Percentiles rank a stretch among this genome's conserved stretches.
Evolutionary conservation across 1,284 basidiomycete species (phyloP).

Genomic region (Ustilago crameri): DNA sequence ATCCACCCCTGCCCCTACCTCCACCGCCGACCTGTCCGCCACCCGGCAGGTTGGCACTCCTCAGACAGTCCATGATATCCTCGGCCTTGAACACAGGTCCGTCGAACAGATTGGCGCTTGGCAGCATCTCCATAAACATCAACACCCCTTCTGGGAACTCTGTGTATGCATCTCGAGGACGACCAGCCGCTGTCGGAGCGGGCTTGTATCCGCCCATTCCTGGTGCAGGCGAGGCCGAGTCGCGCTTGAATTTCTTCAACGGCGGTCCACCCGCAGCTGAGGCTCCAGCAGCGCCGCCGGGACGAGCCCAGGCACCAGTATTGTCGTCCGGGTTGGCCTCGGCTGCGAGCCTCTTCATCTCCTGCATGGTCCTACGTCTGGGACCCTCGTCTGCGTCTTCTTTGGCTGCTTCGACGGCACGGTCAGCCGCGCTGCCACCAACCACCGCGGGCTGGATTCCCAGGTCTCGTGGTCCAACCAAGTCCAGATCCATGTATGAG

Average conservation of each 20-base stretch:
- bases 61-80: constrained; percentile 55
- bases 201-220: constrained; percentile 5
- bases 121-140: constrained; percentile 55
- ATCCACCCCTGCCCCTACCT: constrained; percentile 3
- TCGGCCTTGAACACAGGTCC: constrained; percentile 53
- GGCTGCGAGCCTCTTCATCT: constrained; percentile 41
- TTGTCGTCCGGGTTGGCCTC: constrained; percentile 68
- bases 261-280: constrained; percentile 65
- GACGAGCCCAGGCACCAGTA: constrained; percentile 36
- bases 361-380: constrained; percentile 58
- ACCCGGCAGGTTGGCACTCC: constrained; percentile 44
- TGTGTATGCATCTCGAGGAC: constrained; percentile 24
- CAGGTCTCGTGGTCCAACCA: constrained; percentile 87
- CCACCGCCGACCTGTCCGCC: neutral
- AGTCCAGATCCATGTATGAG: constrained; percentile 86
- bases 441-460: constrained; percentile 72
- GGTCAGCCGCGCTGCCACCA: constrained; percentile 46
- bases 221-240: constrained; percentile 68
- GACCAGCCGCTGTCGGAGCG: neutral
- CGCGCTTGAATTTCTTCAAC: constrained; percentile 68
- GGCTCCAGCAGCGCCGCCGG: constrained; percentile 57
- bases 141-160: constrained; percentile 51
- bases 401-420: constrained; percentile 42
- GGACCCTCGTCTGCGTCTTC: constrained; percentile 42
- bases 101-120: constrained; percentile 47